Conservation (phyloP, 371 early-diverging fungal genomes). For the Saksenaea vasiformis region DNA sequence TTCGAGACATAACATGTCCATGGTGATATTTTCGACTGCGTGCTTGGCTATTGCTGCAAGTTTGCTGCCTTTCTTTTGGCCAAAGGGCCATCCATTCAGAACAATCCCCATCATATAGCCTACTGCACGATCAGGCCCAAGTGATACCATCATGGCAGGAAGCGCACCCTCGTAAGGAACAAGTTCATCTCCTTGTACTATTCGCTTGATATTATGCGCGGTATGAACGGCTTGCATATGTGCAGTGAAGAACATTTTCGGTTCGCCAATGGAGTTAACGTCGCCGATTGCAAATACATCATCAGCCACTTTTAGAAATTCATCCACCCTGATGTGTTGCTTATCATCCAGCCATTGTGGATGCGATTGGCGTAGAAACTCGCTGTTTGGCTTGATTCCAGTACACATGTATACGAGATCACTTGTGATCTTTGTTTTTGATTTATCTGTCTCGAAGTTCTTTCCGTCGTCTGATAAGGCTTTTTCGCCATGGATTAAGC, state of each 20-base stretch:
- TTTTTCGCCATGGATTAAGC: slow-evolving; percentile 24
- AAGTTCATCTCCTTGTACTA: slow-evolving; percentile 8
- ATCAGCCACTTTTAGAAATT: slow-evolving; percentile 11
- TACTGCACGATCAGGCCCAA: slow-evolving; percentile 32
- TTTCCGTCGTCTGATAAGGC: slow-evolving; percentile 12
- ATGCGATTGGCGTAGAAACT: slow-evolving; percentile 22
- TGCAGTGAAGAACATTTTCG: slow-evolving; percentile 47
- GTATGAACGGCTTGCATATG: slow-evolving; percentile 47
- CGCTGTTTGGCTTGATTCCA: slow-evolving; percentile 35
- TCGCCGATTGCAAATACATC: slow-evolving; percentile 43
- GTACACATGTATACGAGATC: slow-evolving; percentile 35
- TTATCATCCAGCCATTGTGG: slow-evolving; percentile 28
- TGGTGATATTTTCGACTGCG: slow-evolving; percentile 30
- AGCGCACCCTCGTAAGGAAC: slow-evolving; percentile 23
- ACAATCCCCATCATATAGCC: slow-evolving; percentile 21
- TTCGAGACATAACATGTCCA: slow-evolving; percentile 31
- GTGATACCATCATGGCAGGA: slow-evolving; percentile 31
- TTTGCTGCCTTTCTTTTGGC: slow-evolving; percentile 23
- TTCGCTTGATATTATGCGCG: slow-evolving; percentile 15
- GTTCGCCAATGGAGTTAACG: slow-evolving; percentile 28
- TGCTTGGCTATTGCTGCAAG: slow-evolving; percentile 27
- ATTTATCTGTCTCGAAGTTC: slow-evolving; percentile 30
- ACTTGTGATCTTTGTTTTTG: slow-evolving; percentile 18
- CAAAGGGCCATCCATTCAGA: slow-evolving; percentile 34
- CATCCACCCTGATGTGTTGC: slow-evolving; percentile 26